phyloP scores from a whole-genome alignment of 306 rosid species.

The Cotoneaster glaucophyllus region DNA sequence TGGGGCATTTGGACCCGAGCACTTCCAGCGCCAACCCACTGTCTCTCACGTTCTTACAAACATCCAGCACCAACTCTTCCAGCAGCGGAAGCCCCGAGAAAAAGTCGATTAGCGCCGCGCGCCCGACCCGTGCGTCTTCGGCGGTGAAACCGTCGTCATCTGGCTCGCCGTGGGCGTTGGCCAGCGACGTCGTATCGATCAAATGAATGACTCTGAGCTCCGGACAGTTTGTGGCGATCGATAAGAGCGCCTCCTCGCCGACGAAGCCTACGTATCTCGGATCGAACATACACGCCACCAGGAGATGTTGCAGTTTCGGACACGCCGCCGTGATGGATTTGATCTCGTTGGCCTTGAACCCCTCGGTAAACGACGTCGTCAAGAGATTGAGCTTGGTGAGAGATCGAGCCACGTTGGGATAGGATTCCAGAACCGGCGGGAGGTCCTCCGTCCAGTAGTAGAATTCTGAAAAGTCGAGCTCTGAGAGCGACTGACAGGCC shows the following conservation, averaged over 20 bases:
- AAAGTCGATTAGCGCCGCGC: constrained; percentile 41
- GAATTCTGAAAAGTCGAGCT: constrained; percentile 75
- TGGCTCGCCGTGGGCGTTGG: constrained; percentile 48
- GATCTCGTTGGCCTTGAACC: constrained; percentile 59
- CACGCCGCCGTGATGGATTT: constrained; percentile 52
- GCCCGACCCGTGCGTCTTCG: constrained; percentile 60
- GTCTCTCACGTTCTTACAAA: constrained; percentile 68
- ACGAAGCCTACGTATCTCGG: constrained; percentile 71
- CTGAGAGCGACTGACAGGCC: constrained; percentile 44
- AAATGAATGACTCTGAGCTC: constrained; percentile 64
- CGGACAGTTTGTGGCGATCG: constrained; percentile 54
- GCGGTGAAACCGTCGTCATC: constrained; percentile 37
- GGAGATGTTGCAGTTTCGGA: constrained; percentile 60
- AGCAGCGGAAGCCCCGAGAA: constrained; percentile 63
- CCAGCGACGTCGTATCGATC: constrained; percentile 57
- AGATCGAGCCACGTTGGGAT: constrained; percentile 42
- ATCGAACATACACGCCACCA: constrained; percentile 70
- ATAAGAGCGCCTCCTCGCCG: constrained; percentile 57
- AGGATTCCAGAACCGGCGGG: constrained; percentile 52
- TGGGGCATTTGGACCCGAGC: constrained; percentile 58
- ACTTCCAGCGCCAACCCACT: constrained; percentile 67
- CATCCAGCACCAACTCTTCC: constrained; percentile 78
- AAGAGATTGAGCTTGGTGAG: constrained; percentile 59
- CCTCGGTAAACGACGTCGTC: constrained; percentile 60
- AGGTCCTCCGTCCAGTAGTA: constrained; percentile 90